Conservation (phyloP, 2,329 filamentous ascomycete genomes). For the Sporothrix schenckii region DNA sequence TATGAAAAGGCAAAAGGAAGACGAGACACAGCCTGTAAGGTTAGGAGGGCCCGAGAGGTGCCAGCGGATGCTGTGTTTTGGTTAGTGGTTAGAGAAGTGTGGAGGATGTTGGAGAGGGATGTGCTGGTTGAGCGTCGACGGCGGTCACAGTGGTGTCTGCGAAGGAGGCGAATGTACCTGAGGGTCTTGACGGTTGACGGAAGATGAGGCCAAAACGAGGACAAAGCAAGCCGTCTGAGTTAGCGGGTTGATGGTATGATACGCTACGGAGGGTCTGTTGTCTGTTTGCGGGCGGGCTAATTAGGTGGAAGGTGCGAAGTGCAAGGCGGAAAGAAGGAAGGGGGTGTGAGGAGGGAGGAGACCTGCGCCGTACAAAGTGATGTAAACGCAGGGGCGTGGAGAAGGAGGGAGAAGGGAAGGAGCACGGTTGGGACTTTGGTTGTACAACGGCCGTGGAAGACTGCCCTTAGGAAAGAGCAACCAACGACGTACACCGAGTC, state of each 20-base stretch:
- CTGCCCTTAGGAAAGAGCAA: not conserved
- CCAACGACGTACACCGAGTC: not conserved
- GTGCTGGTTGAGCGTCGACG: slow-evolving; percentile 1
- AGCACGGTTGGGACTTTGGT: not conserved
- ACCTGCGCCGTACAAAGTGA: not conserved
- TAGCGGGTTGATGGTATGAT: slow-evolving; percentile 24
- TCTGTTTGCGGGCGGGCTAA: slow-evolving; percentile 8
- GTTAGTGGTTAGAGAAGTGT: not conserved
- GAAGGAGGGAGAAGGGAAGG: not conserved
- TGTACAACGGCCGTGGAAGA: not conserved
- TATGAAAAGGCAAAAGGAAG: slow-evolving; percentile 27
- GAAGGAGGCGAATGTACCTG: slow-evolving; percentile 10
- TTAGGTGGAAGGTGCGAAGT: slow-evolving; percentile 9
- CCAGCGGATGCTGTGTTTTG: slow-evolving; percentile 16
- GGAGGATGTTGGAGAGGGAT: not conserved
- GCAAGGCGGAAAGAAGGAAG: slow-evolving; percentile 20
- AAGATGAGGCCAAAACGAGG: slow-evolving; percentile 17
- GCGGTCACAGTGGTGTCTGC: not conserved
- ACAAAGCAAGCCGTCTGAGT: slow-evolving; percentile 19
- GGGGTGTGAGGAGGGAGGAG: slow-evolving; percentile 3
- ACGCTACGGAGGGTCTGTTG: slow-evolving; percentile 21
- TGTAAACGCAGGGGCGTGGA: slow-evolving; percentile 6
- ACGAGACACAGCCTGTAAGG: slow-evolving; percentile 31
- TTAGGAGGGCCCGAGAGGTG: slow-evolving; percentile 23
- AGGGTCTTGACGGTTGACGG: not conserved